Evolutionary conservation across 2,329 filamentous ascomycete genomes (phyloP), one percentile per base, ranked within the genome.

Genomic region (Cercospora nicotianae): DNA sequence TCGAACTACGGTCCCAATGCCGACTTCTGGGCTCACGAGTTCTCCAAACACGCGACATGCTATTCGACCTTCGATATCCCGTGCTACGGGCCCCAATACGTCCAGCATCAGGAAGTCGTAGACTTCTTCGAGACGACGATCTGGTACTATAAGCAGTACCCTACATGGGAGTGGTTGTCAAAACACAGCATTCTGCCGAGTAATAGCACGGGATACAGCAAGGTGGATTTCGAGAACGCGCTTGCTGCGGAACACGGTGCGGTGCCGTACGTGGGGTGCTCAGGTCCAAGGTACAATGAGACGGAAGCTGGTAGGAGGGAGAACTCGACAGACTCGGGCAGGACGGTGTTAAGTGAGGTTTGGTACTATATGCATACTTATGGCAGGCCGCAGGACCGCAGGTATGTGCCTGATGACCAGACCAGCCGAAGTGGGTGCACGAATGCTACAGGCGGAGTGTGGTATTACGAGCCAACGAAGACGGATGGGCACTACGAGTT

Each of bases 321-420:
- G 26, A 84, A 72, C 60, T 74, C 83, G 2, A 73, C 74, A 2
- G 88, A 90, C 72, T 84, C 80, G 65, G 88, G 89, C 1, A 79
- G 80, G 69, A 90, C 87, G 1, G 81, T 84, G 33, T 72, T 91
- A 59, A 84, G 77, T 67, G 89, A 91, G 81, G 82, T 89, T 12
- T 91, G 88, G 87, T 91, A 90, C 75, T 90, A 89, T 74, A 83
- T 86, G 76, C 84, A 90, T 77, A 85, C 86, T 1, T 83, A 82
- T 65, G 88, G 88, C 3, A 77, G 82, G 16, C 84, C 87, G 6
- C 89, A 90, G 79, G 79, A 83, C 64, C 81, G 80, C 2, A 77
- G 84, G 48, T 82, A 79, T 9, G 74, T 85, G 26, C 81, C 83
- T 5, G 80, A 83, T 2, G 83, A 85, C 65, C 86, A 80, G 18